Percentiles rank a stretch among this genome's conserved stretches.
phyloP scores from a whole-genome alignment of 805 yeast genomes.

The Wickerhamiella galacta region DNA sequence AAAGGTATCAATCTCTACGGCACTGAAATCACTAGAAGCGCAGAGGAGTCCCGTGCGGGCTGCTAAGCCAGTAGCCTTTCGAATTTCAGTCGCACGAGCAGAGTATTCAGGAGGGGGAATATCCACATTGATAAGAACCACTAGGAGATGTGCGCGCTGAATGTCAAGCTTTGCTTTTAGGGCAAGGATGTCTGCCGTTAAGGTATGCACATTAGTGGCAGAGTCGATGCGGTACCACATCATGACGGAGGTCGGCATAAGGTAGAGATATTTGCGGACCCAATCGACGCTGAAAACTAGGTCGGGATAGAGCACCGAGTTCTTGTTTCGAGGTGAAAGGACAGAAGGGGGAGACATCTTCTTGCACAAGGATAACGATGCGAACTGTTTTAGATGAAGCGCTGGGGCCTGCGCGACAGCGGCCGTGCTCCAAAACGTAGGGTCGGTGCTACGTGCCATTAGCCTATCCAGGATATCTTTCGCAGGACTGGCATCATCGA shows the following conservation, averaged over 20 bases:
- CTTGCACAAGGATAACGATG: no score
- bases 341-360: no score
- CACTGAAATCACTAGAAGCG: slow-evolving; percentile 26
- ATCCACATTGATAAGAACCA: no score
- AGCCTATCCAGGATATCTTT: neutral
- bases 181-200: no score
- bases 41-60: slow-evolving; percentile 28
- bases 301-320: slow-evolving; percentile 26
- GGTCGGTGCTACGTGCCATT: neutral
- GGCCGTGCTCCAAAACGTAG: neutral
- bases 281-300: slow-evolving; percentile 32
- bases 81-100: slow-evolving; percentile 17
- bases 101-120: no score
- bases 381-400: neutral
- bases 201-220: no score
- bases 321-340: slow-evolving; percentile 31
- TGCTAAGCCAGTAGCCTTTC: slow-evolving; percentile 29
- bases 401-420: neutral
- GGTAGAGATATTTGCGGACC: slow-evolving; percentile 35
- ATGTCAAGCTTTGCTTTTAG: no score
- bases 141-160: no score
- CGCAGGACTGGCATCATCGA: neutral
- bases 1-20: slow-evolving; percentile 26
- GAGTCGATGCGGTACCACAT: slow-evolving; percentile 19
- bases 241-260: slow-evolving; percentile 32